A percentile compares a stretch with the other conserved stretches of the same genome.
These are phyloP conservation scores for Escallonia rubra DNA, from an alignment of 129 eudicot species.

Conservation along the genomic window DNA sequence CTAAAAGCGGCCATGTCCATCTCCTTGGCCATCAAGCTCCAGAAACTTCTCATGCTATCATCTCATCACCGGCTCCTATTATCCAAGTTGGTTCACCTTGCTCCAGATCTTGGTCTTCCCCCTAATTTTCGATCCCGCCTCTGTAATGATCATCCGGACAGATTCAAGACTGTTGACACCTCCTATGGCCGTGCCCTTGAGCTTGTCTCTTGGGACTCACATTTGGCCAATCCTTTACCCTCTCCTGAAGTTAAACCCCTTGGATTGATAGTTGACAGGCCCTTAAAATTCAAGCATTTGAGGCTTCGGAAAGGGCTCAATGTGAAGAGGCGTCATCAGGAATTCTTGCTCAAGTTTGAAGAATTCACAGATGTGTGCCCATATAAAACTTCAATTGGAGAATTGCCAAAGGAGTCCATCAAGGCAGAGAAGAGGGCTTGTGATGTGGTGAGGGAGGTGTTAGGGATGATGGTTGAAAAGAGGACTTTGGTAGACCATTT, in stretches of 20 bases:
- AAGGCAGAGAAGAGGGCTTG: constrained; percentile 91
- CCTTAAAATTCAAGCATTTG: constrained; percentile 76
- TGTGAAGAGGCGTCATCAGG: constrained; percentile 63
- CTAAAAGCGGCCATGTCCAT: constrained; percentile 46
- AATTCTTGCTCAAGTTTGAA: constrained; percentile 55
- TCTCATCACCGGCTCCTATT: constrained; percentile 64
- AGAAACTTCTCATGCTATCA: constrained; percentile 84
- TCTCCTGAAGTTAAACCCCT: constrained; percentile 30
- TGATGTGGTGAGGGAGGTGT: constrained; percentile 83
- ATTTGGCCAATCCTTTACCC: constrained; percentile 53
- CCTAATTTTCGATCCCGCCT: constrained; percentile 67
- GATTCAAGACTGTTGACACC: constrained; percentile 67
- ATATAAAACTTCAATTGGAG: constrained; percentile 49
- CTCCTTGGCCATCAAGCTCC: constrained; percentile 59
- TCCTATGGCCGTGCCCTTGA: constrained; percentile 96
- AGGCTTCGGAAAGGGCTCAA: constrained; percentile 73
- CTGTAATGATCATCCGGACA: constrained; percentile 75
- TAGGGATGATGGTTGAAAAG: constrained; percentile 86
- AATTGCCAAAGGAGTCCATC: constrained; percentile 54
- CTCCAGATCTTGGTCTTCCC: constrained; percentile 92
- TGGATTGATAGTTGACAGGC: constrained; percentile 82
- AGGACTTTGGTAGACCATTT: constrained; percentile 84
- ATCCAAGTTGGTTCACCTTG: constrained; percentile 79
- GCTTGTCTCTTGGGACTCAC: constrained; percentile 68
- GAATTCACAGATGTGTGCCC: constrained; percentile 75